Evolutionary conservation across 768 basidiomycete genomes (phyloP), one percentile per base, ranked within the genome.

Genomic region (Boletellus ananas): DNA sequence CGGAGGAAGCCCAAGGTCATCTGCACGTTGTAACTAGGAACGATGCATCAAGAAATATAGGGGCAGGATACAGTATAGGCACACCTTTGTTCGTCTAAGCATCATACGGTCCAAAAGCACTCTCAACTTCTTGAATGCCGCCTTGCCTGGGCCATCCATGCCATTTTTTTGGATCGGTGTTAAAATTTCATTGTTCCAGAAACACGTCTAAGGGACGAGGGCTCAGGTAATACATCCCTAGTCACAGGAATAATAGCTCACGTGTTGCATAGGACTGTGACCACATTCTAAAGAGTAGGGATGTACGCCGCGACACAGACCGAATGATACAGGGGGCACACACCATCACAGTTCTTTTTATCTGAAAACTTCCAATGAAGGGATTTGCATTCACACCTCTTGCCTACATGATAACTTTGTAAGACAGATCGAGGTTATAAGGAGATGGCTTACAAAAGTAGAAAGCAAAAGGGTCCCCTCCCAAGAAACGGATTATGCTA

Each of bases 141-240:
- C 66, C 56, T 76, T 75, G 10, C 95, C 95, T 3, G 87, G 83
- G 1, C 89, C 91, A 6, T 65, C 57, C 79, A 95, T 88, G 23
- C 88, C 95, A 54, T 86, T 74, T 66, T 86, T 92, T 69, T 97
- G 94, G 52, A 99, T 99, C 1, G 96, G 96, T 0, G 92, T 92
- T 50, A 98, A 72, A 54, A 99, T 94, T 69, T 97, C 90, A 55
- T 87, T 90, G 66, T 96, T 95, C 90, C 95, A 98, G 68, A 92
- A 92, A 70, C 95, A 98, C 11, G 90, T 90, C 85, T 90, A 43
- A 25, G 14, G 37, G 39, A 20, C 25, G 34, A 42, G 29, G 37
- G 48, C 60, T 54, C n/a, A 52, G 50, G 43, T 9, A 10, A 43
- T 16, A 38, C 38, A 52, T 14, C 10, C n/a, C 4, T n/a, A 50